These are phyloP conservation scores for Daldinia eschscholtzii DNA, from an alignment of 2,329 filamentous ascomycete species.

Conservation along the genomic window DNA sequence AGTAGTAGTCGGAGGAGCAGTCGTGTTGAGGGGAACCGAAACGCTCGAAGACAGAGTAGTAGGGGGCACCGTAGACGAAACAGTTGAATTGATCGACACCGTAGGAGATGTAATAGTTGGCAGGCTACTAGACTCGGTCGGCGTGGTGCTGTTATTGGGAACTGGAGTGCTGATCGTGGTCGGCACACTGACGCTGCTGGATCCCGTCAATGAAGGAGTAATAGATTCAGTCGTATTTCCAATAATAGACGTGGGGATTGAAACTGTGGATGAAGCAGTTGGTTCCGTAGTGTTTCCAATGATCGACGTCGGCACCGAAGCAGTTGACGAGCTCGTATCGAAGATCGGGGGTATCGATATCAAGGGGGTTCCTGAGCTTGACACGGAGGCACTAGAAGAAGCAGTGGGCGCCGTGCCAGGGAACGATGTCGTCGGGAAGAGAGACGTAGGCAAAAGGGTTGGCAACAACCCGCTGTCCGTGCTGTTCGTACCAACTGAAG, in stretches of 20 bases:
- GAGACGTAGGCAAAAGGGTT: slow-evolving; percentile 27
- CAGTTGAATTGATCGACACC: slow-evolving; percentile 32
- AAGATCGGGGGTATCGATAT: slow-evolving; percentile 36
- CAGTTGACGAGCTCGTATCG: slow-evolving; percentile 26
- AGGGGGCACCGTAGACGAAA: slow-evolving; percentile 28
- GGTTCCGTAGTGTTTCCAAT: slow-evolving; percentile 44
- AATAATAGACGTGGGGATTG: slow-evolving; percentile 26
- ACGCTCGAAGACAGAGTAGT: slow-evolving; percentile 34
- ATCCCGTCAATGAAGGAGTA: slow-evolving; percentile 31
- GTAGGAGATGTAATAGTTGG: slow-evolving; percentile 28
- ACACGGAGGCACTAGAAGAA: background rate
- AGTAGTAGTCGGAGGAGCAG: slow-evolving; percentile 36
- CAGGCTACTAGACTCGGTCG: slow-evolving; percentile 26
- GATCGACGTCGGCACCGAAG: slow-evolving; percentile 21
- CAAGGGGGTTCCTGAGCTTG: slow-evolving; percentile 32
- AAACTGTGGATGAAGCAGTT: slow-evolving; percentile 17
- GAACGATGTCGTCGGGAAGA: slow-evolving; percentile 31
- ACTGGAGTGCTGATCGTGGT: slow-evolving; percentile 20
- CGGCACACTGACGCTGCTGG: slow-evolving; percentile 30
- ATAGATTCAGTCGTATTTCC: slow-evolving; percentile 44
- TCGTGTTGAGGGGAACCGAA: slow-evolving; percentile 36
- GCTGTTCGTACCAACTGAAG: background rate
- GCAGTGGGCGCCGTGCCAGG: slow-evolving; percentile 25
- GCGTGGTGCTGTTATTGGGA: slow-evolving; percentile 34
- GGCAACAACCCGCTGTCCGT: slow-evolving; percentile 31